These are phyloP conservation scores for Neofusicoccum sp. DNA, from an alignment of 2,329 filamentous ascomycete species.

Conservation along the genomic window DNA sequence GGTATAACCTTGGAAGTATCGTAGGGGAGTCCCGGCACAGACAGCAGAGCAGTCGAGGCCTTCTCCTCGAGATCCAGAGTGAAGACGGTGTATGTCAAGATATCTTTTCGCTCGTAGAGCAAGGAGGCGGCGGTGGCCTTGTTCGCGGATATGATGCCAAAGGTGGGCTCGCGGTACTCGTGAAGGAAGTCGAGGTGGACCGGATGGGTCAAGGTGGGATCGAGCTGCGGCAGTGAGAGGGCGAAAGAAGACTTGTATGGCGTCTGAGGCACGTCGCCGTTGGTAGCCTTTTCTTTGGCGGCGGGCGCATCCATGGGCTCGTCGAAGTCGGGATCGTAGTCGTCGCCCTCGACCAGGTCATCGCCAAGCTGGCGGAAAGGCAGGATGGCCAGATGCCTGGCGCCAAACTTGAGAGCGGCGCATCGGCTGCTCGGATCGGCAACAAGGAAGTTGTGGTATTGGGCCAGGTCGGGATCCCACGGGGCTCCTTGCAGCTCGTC, in stretches of 20 bases:
- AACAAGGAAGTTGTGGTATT: constrained; percentile 76
- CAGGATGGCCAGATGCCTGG: constrained; percentile 84
- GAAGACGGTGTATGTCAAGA: constrained; percentile 88
- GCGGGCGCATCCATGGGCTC: constrained; percentile 41
- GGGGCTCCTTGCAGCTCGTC: constrained; percentile 81
- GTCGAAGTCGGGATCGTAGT: constrained; percentile 82
- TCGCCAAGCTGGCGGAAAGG: constrained; percentile 85
- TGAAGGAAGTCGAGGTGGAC: constrained; percentile 90
- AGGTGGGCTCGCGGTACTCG: constrained; percentile 96
- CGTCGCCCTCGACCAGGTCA: constrained; percentile 80
- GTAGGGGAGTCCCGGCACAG: constrained; percentile 79
- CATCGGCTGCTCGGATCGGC: constrained; percentile 91
- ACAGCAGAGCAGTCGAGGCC: constrained; percentile 88
- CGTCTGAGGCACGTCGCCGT: constrained; percentile 48
- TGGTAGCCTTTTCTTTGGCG: constrained; percentile 29
- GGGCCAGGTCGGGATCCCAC: constrained; percentile 73
- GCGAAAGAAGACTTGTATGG: constrained; percentile 92
- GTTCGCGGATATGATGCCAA: constrained; percentile 85
- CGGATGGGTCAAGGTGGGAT: constrained; percentile 81
- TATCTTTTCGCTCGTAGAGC: constrained; percentile 73
- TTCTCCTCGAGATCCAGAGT: constrained; percentile 91
- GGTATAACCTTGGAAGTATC: constrained; percentile 82
- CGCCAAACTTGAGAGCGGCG: constrained; percentile 88
- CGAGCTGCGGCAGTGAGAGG: constrained; percentile 81
- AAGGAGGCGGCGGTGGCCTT: constrained; percentile 71